Percentiles rank a stretch among this genome's conserved stretches.
Conservation (phyloP, 345 rosid species). For the Psidium friedrichsthalianum region DNA sequence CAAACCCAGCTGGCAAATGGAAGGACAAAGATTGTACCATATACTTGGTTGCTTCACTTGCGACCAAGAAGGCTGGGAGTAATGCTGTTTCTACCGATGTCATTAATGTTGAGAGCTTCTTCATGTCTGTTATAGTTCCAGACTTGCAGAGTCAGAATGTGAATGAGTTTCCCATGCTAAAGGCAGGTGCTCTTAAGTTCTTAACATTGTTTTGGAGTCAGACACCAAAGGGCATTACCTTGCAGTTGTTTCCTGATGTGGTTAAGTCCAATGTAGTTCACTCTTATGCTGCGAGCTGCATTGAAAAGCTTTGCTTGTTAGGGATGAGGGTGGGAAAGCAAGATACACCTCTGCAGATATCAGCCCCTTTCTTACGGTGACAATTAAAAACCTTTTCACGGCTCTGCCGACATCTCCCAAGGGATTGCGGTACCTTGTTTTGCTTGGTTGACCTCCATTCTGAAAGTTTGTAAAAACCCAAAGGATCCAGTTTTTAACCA, state of each 20-base stretch:
- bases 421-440: constrained; percentile 80
- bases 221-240: constrained; percentile 56
- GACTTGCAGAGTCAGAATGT: constrained; percentile 75
- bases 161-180: constrained; percentile 75
- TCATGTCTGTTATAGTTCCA: constrained; percentile 61
- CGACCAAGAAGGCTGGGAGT: constrained; percentile 69
- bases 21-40: constrained; percentile 97
- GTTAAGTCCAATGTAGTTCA: constrained; percentile 84
- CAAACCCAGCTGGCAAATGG: constrained; percentile 76
- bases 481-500: constrained; percentile 89
- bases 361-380: constrained; percentile 36
- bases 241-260: constrained; percentile 59
- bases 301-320: constrained; percentile 90
- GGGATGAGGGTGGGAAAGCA: constrained; percentile 71
- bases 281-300: constrained; percentile 90
- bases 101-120: constrained; percentile 76
- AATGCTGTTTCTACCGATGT: constrained; percentile 75
- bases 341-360: constrained; percentile 60
- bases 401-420: constrained; percentile 67
- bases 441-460: constrained; percentile 55
- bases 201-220: constrained; percentile 69
- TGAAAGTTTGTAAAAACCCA: constrained; percentile 84
- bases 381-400: constrained; percentile 66
- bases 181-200: constrained; percentile 92
- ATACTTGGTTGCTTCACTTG: constrained; percentile 83